These are phyloP conservation scores for Cynara cardunculus DNA, from an alignment of 129 eudicot species.

Conservation along the genomic window DNA sequence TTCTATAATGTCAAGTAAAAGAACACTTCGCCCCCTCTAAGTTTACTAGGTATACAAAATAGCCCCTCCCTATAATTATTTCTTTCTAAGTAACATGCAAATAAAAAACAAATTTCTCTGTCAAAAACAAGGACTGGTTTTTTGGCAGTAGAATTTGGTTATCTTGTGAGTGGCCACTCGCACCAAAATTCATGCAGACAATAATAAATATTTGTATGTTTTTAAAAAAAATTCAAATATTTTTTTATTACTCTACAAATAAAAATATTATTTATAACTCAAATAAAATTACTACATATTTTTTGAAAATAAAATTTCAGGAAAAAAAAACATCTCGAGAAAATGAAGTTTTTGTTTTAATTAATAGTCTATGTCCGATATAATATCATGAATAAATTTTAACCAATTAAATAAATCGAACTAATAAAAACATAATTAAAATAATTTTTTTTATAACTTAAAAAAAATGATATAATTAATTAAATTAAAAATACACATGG, in stretches of 20 bases:
- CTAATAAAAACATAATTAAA: background rate
- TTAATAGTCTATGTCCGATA: too few species aligned
- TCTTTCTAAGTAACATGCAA: conserved; percentile 41
- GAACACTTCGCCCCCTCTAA: background rate
- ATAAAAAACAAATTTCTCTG: conserved; percentile 10
- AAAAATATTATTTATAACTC: too few species aligned
- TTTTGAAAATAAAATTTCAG: background rate
- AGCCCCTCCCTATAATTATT: conserved; percentile 8
- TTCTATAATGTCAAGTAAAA: background rate
- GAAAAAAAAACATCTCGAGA: background rate
- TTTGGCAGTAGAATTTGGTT: conserved; percentile 26
- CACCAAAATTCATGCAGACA: conserved; percentile 23
- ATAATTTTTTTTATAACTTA: too few species aligned
- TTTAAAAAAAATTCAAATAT: too few species aligned
- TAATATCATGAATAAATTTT: too few species aligned
- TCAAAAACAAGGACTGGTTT: conserved; percentile 31
- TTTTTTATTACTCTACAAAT: too few species aligned
- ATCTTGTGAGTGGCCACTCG: conserved; percentile 45
- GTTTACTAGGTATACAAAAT: conserved; percentile 2
- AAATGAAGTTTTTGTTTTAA: too few species aligned
- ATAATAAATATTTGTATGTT: conserved; percentile 3
- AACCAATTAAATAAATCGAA: background rate
- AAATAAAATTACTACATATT: too few species aligned
- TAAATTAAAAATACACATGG: background rate
- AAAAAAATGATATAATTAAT: background rate